phyloP scores from a whole-genome alignment of 805 yeast genomes.

The Millerozyma acaciae region DNA sequence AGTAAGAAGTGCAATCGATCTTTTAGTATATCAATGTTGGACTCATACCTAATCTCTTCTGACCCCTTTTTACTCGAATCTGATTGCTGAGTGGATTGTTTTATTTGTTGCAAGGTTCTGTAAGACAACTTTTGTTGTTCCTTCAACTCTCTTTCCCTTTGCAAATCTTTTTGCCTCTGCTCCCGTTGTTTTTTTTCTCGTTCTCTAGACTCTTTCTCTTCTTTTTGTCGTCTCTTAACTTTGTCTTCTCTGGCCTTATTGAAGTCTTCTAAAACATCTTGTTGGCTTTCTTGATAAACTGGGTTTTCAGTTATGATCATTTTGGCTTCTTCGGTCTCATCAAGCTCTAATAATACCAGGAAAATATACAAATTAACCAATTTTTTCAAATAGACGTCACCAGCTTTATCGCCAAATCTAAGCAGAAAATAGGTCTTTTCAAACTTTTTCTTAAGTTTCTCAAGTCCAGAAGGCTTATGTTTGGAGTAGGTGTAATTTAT shows the following conservation, averaged over 20 bases:
- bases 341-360: constrained; percentile 31
- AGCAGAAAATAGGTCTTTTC: constrained; percentile 10
- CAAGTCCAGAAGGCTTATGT: constrained; percentile 4
- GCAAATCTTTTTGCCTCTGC: constrained; percentile 18
- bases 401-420: constrained; percentile 3
- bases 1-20: constrained; percentile 14
- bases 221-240: constrained; percentile 7
- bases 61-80: constrained; percentile 1
- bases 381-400: constrained; percentile 17
- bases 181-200: constrained; percentile 13
- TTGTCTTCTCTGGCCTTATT: constrained; percentile 9
- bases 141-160: constrained; percentile 12
- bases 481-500: constrained; percentile 25
- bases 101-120: constrained; percentile 27
- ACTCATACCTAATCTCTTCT: constrained; percentile 1
- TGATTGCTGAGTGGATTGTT: constrained; percentile 8
- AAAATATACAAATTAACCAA: constrained; percentile 31
- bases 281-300: constrained; percentile 9
- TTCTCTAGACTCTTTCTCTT: constrained; percentile 10
- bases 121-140: constrained; percentile 24
- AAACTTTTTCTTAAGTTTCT: constrained; percentile 8
- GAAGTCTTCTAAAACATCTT: too few species aligned
- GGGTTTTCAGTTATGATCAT: constrained; percentile 22
- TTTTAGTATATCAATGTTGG: constrained; percentile 9
- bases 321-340: constrained; percentile 24